Base-by-base conservation (phyloP, 2,329 filamentous ascomycete genomes). In the Claviceps arundinis region DNA sequence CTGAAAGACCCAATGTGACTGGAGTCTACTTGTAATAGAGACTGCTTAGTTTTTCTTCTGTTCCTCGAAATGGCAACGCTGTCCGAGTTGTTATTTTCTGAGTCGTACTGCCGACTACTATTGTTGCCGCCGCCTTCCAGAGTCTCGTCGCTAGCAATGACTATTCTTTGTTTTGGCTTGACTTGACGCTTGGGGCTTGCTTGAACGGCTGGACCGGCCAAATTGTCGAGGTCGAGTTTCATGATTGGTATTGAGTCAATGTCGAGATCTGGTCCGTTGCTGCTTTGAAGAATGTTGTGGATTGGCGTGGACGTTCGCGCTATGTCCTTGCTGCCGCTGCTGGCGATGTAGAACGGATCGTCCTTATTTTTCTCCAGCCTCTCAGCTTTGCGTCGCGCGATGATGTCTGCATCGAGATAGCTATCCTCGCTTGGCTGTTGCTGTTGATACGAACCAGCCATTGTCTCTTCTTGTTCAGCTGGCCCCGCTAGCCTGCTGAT, bases 181-280 rank as follows among this genome's bases (percentile, higher is more conserved):
- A 70, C 65, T 38, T 64, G 51, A 48, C 65, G 59, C 52, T 64
- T 58, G 59, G 66, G 62, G 17, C 43, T 34, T 55, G 68, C 59
- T 56, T 67, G 57, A 14, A 62, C 53, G 14, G 62, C 56, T 48
- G 54, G 59, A 49, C 63, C 59, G 8, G 58, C 58, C 8, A 76
- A 65, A 54, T 76, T 77, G 37, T 84, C 82, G 7, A 96, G 76
- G 56, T 94, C 84, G 47, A 98, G 76, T 64, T 95, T 83, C 82
- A 98, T 93, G 61, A 98, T 91, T 2, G 93, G 93, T 60, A 98
- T 98, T 2, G 88, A 81, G 67, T 98, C 93, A 44, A 98, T 84
- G 63, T 98, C 91, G 8, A 97, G 72, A 45, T 87, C 85, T 2
- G 84, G 82, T 2, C 83, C 84, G 62, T 91, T 90, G 53, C 81